Evolutionary conservation across 176 grass and related monocot species (phyloP).

Genomic region (Aegilops umbellulata): DNA sequence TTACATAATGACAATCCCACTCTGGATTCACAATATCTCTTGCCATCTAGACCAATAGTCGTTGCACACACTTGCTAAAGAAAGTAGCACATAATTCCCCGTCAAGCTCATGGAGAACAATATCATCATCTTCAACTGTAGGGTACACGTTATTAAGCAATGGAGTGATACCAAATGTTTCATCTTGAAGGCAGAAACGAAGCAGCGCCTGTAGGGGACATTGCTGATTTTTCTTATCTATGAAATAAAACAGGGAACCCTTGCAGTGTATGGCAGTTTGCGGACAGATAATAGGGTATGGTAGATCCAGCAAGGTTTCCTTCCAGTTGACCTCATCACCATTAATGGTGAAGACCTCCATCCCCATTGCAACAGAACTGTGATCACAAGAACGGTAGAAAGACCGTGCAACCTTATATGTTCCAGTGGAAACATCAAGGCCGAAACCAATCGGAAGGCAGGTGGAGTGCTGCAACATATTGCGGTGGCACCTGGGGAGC

Average conservation of each 20-base stretch:
- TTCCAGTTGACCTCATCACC: not conserved
- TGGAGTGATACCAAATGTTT: slow-evolving; percentile 15
- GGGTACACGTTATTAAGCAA: not conserved
- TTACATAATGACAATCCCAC: not conserved
- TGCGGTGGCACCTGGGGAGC: not conserved
- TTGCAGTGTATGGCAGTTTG: not conserved
- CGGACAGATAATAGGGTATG: not conserved
- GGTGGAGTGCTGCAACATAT: not conserved
- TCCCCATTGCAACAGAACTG: not conserved
- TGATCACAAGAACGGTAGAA: not conserved
- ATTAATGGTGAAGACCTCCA: slow-evolving; percentile 29
- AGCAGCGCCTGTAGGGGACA: not conserved
- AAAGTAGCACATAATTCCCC: not conserved
- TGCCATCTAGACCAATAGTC: not conserved
- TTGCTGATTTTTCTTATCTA: not conserved
- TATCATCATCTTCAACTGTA: not conserved
- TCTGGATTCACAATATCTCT: not conserved
- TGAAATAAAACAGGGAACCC: not conserved
- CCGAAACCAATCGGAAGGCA: not conserved
- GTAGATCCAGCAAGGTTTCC: not conserved
- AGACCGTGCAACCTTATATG: slow-evolving; percentile 3
- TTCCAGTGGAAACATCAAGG: not conserved
- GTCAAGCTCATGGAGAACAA: not conserved
- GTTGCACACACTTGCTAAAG: not conserved
- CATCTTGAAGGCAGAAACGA: slow-evolving; percentile 14